phyloP scores from a whole-genome alignment of 305 asterid species.

The Solanum hybrid region DNA sequence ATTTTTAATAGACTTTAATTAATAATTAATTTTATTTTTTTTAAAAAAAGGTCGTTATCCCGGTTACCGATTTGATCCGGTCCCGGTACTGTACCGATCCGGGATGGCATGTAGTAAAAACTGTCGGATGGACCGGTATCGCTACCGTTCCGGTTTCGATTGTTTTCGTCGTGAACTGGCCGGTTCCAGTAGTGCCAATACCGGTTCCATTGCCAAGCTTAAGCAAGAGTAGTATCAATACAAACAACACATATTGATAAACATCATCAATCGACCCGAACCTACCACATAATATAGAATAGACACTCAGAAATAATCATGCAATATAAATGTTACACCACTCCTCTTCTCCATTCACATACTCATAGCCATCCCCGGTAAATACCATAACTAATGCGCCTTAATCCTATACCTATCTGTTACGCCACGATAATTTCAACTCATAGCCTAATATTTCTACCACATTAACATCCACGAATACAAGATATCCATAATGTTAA shows the following conservation, averaged over 20 bases:
- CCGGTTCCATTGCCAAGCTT: background rate
- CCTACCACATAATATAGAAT: background rate
- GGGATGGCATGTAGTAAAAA: background rate
- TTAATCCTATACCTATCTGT: too few species aligned
- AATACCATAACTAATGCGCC: too few species aligned
- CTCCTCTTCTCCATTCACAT: background rate
- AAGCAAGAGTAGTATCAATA: background rate
- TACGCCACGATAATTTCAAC: too few species aligned
- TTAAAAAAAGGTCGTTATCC: too few species aligned
- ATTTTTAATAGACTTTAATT: background rate
- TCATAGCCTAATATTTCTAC: too few species aligned
- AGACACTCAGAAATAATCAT: background rate
- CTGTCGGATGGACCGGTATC: background rate
- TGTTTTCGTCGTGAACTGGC: background rate
- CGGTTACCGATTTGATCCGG: rapidly evolving
- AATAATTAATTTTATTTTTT: too few species aligned
- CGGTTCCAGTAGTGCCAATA: background rate
- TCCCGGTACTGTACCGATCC: background rate
- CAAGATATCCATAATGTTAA: too few species aligned
- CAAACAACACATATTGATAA: background rate
- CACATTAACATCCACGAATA: too few species aligned
- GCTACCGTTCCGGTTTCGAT: too few species aligned
- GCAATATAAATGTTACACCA: background rate
- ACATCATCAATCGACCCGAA: background rate
- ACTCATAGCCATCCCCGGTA: too few species aligned